Base-by-base conservation (phyloP, 371 early-diverging fungal genomes). In the Entomophthora muscae region DNA sequence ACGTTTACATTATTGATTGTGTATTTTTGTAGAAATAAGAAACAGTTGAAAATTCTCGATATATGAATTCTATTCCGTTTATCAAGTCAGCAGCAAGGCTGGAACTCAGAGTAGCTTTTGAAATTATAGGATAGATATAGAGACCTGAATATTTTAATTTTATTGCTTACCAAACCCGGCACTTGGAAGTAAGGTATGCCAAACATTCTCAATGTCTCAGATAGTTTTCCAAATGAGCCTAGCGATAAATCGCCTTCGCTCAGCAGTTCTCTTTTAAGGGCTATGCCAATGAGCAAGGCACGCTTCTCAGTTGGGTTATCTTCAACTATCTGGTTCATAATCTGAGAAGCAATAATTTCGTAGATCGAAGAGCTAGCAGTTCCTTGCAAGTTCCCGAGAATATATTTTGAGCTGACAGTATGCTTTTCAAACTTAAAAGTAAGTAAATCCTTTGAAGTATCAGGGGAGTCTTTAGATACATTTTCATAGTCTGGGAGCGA, bases 111-210 rank as follows among this genome's bases (percentile, higher is more conserved):
- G n/a, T n/a, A n/a, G n/a, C n/a, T n/a, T n/a, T n/a, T n/a, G n/a
- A n/a, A n/a, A n/a, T n/a, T n/a, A n/a, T n/a, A n/a, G n/a, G n/a
- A n/a, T n/a, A n/a, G n/a, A n/a, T n/a, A n/a, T n/a, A n/a, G n/a
- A n/a, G n/a, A n/a, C n/a, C n/a, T n/a, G n/a, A n/a, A n/a, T n/a
- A n/a, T n/a, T n/a, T n/a, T n/a, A n/a, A n/a, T n/a, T n/a, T n/a
- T n/a, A n/a, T n/a, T n/a, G n/a, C n/a, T 77, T 73, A 42, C 42
- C 42, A 42, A 42, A 42, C 17, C 5, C 42, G 42, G 17, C 42
- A 42, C 10, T 17, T 42, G 5, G 42, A 42, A 10, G 42, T 42
- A 42, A 42, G 42, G 10, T 42, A 10, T 17, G 42, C 42, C 42
- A 42, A 17, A 17, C 42, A 42, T 42, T 42, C n/a, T 5, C 42